Evolutionary conservation across 441 rosid species (phyloP), one percentile per base, ranked within the genome.

Genomic region (Populus trichocarpa): DNA sequence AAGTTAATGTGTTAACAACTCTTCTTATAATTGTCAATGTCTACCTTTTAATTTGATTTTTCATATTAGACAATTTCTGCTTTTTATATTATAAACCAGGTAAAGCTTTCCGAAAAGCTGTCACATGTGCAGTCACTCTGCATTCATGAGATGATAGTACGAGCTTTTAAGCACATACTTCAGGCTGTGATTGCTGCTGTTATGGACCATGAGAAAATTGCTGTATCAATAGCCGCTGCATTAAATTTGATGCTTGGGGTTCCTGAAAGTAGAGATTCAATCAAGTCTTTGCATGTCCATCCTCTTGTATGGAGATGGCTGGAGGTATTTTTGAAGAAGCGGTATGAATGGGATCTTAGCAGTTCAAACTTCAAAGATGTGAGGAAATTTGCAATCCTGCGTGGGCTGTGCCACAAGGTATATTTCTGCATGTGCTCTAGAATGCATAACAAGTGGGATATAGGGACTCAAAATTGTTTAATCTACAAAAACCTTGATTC

Each of bases 41-140:
- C 63, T 33, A 28, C 76, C 65, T 57, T 6, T 42, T 33, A 57
- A 28, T 14, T 66, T 57, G 32, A n/a, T 46, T 74, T 50, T 69
- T 23, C 40, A 38, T 46, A 12, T 59, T 72, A 65, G 74, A 69
- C 78, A 75, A 78, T 80, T 59, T 42, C 81, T 78, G 33, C 38
- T 70, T 28, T 75, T 72, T 83, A 73, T 59, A 78, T 70, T 35
- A 68, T 72, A 32, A 36, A 38, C 76, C 87, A 91, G 93, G 91
- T 87, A 73, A 86, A 88, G 78, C 91, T 90, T 82, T 86, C 92
- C 36, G 86, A 85, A 69, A 88, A 87, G 84, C 88, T 91, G 73
- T 91, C 96, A 69, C 96, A 91, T 73, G 88, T 91, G 70, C 92
- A 91, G 83, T 91, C 95, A 20, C 93, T 90, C 74, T 91, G 96